A percentile compares a stretch with the other conserved stretches of the same genome.
Evolutionary conservation across 2,329 filamentous ascomycete genomes (phyloP).

Genomic region (Xylariaceae sp.): DNA sequence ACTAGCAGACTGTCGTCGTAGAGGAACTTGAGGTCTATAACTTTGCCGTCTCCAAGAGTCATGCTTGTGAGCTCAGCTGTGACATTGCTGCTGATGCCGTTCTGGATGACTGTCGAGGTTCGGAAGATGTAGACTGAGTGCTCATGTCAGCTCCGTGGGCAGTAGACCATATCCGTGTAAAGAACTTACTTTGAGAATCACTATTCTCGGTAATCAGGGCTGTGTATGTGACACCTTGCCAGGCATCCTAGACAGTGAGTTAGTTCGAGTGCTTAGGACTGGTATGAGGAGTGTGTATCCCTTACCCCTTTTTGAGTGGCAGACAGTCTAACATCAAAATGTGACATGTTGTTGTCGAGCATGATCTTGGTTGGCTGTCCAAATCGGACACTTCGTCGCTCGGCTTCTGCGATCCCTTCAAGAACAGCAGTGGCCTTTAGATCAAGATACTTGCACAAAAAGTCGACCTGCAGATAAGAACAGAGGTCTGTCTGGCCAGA

Average conservation of each 20-base stretch:
- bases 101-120: constrained; percentile 46
- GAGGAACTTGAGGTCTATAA: constrained; percentile 64
- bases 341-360: constrained; percentile 42
- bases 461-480: constrained; percentile 56
- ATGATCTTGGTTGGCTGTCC: constrained; percentile 48
- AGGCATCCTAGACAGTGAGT: constrained; percentile 30
- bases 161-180: neutral
- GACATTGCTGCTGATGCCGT: constrained; percentile 51
- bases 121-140: constrained; percentile 54
- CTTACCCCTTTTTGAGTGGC: constrained; percentile 34
- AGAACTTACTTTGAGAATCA: constrained; percentile 34
- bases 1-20: constrained; percentile 57
- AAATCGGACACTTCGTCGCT: constrained; percentile 63
- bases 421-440: constrained; percentile 58
- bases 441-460: constrained; percentile 55
- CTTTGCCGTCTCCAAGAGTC: constrained; percentile 38
- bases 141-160: neutral
- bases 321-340: constrained; percentile 55
- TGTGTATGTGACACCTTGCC: constrained; percentile 36
- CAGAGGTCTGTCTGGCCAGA: constrained; percentile 43
- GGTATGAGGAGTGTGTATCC: constrained; percentile 16
- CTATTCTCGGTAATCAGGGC: constrained; percentile 38
- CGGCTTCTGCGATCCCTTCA: constrained; percentile 61
- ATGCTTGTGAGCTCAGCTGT: constrained; percentile 38
- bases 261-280: constrained; percentile 1